Base-by-base conservation (phyloP, 2,329 filamentous ascomycete species). In the Nemania diffusa region DNA sequence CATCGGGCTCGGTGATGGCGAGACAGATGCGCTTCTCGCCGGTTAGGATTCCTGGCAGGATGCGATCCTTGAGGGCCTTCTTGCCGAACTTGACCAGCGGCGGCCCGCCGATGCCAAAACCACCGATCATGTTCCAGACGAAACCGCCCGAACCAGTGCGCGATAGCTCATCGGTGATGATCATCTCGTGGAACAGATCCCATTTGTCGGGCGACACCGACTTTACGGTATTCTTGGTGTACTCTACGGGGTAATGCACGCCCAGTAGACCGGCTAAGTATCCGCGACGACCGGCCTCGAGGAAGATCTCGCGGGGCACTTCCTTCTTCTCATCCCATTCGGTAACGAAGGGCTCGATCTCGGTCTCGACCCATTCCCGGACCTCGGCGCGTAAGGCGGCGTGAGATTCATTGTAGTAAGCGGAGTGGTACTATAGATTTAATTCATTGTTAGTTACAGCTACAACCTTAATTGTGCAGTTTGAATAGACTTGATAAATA, bases 161-260 rank as follows among this genome's bases (percentile, higher is more conserved):
- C 44, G 93, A 97, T 51, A 99, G 84, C 86, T 99, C 96, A 74
- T 99, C 96, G 0, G 95, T 98, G 67, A 99, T 79, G 51, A 98
- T 86, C 88, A 98, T 87, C 86, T 99, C 96, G 82, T 99, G 96
- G 90, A 98, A 99, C 51, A 97, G 88, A 83, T 99, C 96, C 95
- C 95, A 99, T 79, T 96, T 91, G 82, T 97, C 93, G 0, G 92
- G 84, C 0, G 91, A 81, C 13, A 99, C 96, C 56, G 89, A 91
- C 82, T 92, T 88, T 74, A 97, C 88, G 5, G 85, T 83, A 77
- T 91, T 87, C 48, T 90, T 84, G 24, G 89, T 90, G 77, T 95
- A 90, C 73, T 97, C 83, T 67, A 85, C 87, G 15, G 93, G 94
- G 82, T 92, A 98, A 77, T 92, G 85, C 69, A 93, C 87, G 71